Evolutionary conservation across 2,329 filamentous ascomycete genomes (phyloP), one percentile per base, ranked within the genome.

Genomic region (Claviceps sp.): DNA sequence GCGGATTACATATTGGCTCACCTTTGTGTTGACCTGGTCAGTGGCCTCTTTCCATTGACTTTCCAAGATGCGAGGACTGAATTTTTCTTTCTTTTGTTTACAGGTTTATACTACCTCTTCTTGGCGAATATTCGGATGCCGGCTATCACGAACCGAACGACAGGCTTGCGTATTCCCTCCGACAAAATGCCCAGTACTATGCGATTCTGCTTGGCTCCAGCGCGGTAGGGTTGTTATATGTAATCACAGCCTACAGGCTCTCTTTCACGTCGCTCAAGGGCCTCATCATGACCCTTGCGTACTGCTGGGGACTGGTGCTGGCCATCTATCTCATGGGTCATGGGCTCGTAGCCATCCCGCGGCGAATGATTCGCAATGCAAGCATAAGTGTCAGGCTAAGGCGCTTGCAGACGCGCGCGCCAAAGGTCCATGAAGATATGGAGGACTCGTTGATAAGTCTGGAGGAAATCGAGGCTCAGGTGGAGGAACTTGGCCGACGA

Each of bases 281-380:
- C 38, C 73, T 94, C 42, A 77, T 95, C 57, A 95, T 98, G 87
- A 91, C 93, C 14, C 73, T 97, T 54, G 87, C 91, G 40, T 98
- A 98, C 67, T 88, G 88, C 55, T 97, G 90, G 86, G 89, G 90
- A 60, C 71, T 98, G 60, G 76, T 91, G 4, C 75, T 97, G 50
- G 93, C 90, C 46, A 95, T 98, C 56, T 97, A 95, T 63, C 76
- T 98, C 42, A 97, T 98, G 91, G 93, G 93, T 6, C 93, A 98
- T 67, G 93, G 93, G 7, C 75, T 98, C 26, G 93, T 98, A 37
- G 86, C 90, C 1, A 86, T 98, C 53, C 93, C 93, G 1, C 78
- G 91, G 57, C 80, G 79, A 40, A 72, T 98, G 16, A 85, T 93
- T 61, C 81, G 85, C 54, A 85, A 88, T 62, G 85, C 89, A 37